These are phyloP conservation scores for Rhodomyrtus tomentosa DNA, from an alignment of 345 rosid genomes.

Conservation along the genomic window DNA sequence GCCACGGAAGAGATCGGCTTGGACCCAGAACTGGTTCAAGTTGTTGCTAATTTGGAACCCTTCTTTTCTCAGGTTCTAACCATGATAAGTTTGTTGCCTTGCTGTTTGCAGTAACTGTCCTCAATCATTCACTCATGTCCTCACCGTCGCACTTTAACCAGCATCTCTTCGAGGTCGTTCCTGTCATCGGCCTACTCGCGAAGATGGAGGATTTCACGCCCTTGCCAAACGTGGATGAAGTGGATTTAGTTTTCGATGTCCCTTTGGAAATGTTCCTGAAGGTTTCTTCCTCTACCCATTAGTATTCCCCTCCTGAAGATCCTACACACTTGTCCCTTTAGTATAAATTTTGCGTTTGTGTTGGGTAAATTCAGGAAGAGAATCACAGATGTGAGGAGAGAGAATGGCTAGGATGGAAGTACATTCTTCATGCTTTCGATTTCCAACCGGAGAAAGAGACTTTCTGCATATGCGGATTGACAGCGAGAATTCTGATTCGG, in stretches of 20 bases:
- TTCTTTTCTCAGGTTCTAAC: constrained; percentile 15
- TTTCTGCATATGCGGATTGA: constrained; percentile 15
- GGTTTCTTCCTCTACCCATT: not conserved
- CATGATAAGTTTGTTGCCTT: no score
- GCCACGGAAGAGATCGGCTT: constrained; percentile 30
- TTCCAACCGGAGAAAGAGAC: constrained; percentile 1
- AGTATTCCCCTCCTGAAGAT: not conserved
- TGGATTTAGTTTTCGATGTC: constrained; percentile 22
- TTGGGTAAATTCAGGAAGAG: constrained; percentile 5
- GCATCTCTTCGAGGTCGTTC: constrained; percentile 22
- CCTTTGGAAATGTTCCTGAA: constrained; percentile 37
- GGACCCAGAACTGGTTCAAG: constrained; percentile 21
- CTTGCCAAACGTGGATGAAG: constrained; percentile 19
- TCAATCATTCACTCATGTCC: not conserved
- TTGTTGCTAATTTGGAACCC: constrained; percentile 16
- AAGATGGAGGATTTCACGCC: constrained; percentile 19
- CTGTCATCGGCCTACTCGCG: constrained; percentile 20
- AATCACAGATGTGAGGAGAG: constrained; percentile 23
- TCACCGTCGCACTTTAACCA: not conserved
- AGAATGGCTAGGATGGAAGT: constrained; percentile 22
- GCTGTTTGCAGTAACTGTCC: not conserved
- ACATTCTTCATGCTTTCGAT: constrained; percentile 11
- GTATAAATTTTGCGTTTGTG: not conserved
- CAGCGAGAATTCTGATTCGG: constrained; percentile 23
- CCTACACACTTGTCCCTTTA: not conserved